A percentile compares a stretch with the other conserved stretches of the same genome.
These are phyloP conservation scores for Atkinsonella texensis DNA, from an alignment of 2,329 filamentous ascomycete species.

Conservation along the genomic window DNA sequence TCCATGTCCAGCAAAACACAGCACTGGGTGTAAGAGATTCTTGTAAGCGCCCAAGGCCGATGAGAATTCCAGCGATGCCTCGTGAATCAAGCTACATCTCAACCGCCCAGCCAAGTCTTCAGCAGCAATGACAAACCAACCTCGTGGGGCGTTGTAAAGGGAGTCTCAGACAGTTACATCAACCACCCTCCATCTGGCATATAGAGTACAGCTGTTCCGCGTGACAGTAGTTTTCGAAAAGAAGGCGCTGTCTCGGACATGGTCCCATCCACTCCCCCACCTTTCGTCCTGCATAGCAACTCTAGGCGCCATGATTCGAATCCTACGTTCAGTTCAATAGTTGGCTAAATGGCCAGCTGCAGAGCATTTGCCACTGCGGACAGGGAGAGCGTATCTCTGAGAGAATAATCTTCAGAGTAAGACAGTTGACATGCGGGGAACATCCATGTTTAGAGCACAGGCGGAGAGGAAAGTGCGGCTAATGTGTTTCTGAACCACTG, in stretches of 20 bases:
- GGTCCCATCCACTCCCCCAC: background rate
- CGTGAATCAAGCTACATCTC: background rate
- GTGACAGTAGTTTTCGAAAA: background rate
- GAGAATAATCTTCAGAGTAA: background rate
- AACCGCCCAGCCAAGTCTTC: background rate
- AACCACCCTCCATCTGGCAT: background rate
- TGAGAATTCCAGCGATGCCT: background rate
- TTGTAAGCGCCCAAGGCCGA: background rate
- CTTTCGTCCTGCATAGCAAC: background rate
- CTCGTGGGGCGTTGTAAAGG: background rate
- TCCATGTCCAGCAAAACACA: no score
- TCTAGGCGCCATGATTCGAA: background rate
- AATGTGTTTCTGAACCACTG: background rate
- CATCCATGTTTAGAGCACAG: slow-evolving; percentile 1
- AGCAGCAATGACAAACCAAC: background rate
- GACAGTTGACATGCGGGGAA: slow-evolving; percentile 2
- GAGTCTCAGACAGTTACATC: background rate
- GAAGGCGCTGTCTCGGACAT: background rate
- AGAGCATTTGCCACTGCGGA: background rate
- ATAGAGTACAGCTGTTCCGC: background rate
- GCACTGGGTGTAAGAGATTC: no score
- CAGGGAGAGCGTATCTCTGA: background rate
- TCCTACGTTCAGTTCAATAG: background rate
- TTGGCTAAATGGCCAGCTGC: background rate
- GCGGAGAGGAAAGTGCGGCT: background rate